Conservation (phyloP, 2,329 filamentous ascomycete species). For the Fusarium circinatum region DNA sequence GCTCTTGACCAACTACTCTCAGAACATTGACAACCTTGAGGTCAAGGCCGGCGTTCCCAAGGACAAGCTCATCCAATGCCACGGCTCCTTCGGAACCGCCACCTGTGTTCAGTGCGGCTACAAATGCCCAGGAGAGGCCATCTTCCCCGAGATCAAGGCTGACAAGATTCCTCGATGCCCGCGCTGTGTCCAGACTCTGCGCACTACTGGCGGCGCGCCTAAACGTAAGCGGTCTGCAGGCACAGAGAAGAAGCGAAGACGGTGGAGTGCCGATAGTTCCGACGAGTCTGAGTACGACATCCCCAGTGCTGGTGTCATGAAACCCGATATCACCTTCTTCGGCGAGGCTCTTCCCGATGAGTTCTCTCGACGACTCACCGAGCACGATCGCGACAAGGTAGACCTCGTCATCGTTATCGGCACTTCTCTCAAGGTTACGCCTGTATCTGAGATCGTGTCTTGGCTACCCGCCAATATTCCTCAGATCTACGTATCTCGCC, state of each 20-base stretch:
- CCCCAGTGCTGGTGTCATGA: slow-evolving; percentile 83
- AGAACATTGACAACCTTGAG: slow-evolving; percentile 98
- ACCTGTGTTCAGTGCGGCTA: slow-evolving; percentile 85
- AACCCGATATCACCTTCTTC: slow-evolving; percentile 98
- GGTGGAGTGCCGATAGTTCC: slow-evolving; percentile 52
- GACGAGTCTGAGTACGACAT: slow-evolving; percentile 64
- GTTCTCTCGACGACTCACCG: slow-evolving; percentile 83
- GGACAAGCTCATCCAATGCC: slow-evolving; percentile 92
- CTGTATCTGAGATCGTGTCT: slow-evolving; percentile 90
- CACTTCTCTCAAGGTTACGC: slow-evolving; percentile 93
- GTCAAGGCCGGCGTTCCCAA: slow-evolving; percentile 82
- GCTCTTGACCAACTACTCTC: slow-evolving; percentile 95
- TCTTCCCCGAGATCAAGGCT: slow-evolving; percentile 82
- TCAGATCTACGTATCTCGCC: slow-evolving; percentile 89
- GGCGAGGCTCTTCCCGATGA: slow-evolving; percentile 87
- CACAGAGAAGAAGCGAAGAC: slow-evolving; percentile 55
- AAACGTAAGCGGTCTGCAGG: slow-evolving; percentile 56
- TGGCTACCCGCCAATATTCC: slow-evolving; percentile 82
- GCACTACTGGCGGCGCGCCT: slow-evolving; percentile 38
- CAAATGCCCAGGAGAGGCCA: slow-evolving; percentile 77
- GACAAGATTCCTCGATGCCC: slow-evolving; percentile 81
- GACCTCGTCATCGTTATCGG: slow-evolving; percentile 97
- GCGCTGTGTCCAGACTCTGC: slow-evolving; percentile 70
- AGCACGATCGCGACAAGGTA: slow-evolving; percentile 80
- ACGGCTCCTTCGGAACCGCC: slow-evolving; percentile 94